A percentile compares a stretch with the other conserved stretches of the same genome.
phyloP scores from a whole-genome alignment of 169 alveolate species.

The Cryptosporidium ryanae region DNA sequence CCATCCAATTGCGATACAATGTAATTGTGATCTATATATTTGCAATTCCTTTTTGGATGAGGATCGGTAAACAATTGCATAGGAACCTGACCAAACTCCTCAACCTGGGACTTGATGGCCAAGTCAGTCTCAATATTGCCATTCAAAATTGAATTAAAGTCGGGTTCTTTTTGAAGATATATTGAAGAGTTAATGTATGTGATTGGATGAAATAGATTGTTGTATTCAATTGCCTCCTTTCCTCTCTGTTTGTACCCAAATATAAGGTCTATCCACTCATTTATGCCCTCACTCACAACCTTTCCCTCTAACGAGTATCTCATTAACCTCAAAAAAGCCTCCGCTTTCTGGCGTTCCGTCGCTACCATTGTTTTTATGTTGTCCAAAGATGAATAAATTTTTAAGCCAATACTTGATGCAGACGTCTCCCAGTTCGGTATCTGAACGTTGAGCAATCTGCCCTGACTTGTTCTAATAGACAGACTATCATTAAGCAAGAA shows the following conservation, averaged over 20 bases:
- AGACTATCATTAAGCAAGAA: slow-evolving; percentile 88
- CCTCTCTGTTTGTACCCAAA: slow-evolving; percentile 95
- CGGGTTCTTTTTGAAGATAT: slow-evolving; percentile 36
- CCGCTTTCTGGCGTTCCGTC: slow-evolving; percentile 76
- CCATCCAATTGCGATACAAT: slow-evolving; percentile 5
- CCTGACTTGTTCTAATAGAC: slow-evolving; percentile 81
- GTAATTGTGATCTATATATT: slow-evolving; percentile 2
- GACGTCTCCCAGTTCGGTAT: slow-evolving; percentile 88
- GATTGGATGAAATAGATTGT: slow-evolving; percentile 90
- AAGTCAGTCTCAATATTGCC: slow-evolving; percentile 76
- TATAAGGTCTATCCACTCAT: slow-evolving; percentile 96
- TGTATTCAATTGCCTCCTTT: slow-evolving; percentile 81
- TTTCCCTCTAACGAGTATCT: slow-evolving; percentile 95
- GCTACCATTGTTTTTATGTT: too few relatives aligned
- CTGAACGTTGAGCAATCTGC: slow-evolving; percentile 85
- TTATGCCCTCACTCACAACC: slow-evolving; percentile 89
- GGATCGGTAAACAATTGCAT: slow-evolving; percentile 85
- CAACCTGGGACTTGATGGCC: slow-evolving; percentile 86
- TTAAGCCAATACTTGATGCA: neutral
- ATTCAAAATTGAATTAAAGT: neutral
- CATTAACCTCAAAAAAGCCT: slow-evolving; percentile 81
- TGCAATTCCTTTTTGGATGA: slow-evolving; percentile 80
- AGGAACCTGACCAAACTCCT: slow-evolving; percentile 93
- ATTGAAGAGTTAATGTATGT: slow-evolving; percentile 84
- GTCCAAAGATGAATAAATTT: neutral